These are phyloP conservation scores for Dactylellina sp. DNA, from an alignment of 2,329 filamentous ascomycete genomes.

Conservation along the genomic window DNA sequence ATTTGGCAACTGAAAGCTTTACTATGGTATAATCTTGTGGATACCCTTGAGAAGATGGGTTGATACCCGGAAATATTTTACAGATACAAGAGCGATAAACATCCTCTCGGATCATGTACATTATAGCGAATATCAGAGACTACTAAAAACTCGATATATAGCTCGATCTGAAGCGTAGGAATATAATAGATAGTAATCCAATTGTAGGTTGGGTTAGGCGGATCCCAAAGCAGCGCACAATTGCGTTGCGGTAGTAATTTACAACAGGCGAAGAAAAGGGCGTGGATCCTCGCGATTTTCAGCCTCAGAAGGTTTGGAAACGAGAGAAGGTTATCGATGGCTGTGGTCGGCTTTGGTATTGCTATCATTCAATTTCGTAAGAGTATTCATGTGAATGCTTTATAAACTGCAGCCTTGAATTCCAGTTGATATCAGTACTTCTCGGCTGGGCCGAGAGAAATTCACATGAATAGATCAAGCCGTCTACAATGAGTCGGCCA, in stretches of 20 bases:
- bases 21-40: background rate
- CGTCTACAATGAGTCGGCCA: background rate
- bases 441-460: background rate
- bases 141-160: slow-evolving; percentile 17
- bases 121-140: slow-evolving; percentile 4
- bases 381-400: too few relatives aligned
- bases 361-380: too few relatives aligned
- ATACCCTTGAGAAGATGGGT: background rate
- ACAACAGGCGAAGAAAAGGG: slow-evolving; percentile 27
- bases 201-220: too few relatives aligned
- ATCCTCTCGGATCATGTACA: slow-evolving; percentile 7
- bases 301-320: slow-evolving; percentile 23
- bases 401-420: background rate
- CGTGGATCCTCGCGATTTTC: slow-evolving; percentile 31
- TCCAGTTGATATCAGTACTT: background rate
- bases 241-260: slow-evolving; percentile 41
- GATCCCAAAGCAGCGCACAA: slow-evolving; percentile 24
- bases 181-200: too few relatives aligned
- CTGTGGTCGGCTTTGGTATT: slow-evolving; percentile 2
- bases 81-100: background rate
- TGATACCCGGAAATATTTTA: background rate
- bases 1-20: background rate
- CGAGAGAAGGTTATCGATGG: background rate
- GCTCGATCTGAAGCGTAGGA: background rate
- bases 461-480: background rate